phyloP scores from a whole-genome alignment of 2,329 filamentous ascomycete species.

The Calonectria pseudoreteaudii region DNA sequence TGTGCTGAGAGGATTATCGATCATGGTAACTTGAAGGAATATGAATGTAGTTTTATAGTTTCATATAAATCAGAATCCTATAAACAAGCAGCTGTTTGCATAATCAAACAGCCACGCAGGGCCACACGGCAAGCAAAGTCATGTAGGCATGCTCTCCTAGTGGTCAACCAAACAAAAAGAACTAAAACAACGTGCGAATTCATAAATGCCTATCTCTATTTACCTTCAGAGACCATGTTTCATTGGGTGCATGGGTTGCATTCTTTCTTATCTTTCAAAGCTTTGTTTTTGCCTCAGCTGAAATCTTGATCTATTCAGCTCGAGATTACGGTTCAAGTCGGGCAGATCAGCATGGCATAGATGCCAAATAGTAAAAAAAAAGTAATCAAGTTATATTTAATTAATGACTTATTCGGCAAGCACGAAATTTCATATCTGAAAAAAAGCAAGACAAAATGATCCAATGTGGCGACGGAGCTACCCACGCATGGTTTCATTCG shows the following conservation, averaged over 20 bases:
- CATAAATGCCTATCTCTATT: neutral
- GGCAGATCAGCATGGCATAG: neutral
- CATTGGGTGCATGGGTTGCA: neutral
- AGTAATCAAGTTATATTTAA: neutral
- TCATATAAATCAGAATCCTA: neutral
- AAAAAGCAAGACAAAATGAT: neutral
- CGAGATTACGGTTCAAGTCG: neutral
- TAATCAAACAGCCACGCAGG: neutral
- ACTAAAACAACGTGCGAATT: neutral
- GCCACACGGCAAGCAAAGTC: neutral
- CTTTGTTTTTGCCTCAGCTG: neutral
- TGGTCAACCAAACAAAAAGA: neutral
- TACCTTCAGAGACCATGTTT: neutral
- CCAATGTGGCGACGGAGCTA: neutral
- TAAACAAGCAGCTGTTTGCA: neutral
- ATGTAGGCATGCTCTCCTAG: neutral
- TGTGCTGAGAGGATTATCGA: neutral
- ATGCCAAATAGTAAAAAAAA: neutral
- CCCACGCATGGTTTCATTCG: neutral
- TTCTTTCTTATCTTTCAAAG: neutral
- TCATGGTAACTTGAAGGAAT: neutral
- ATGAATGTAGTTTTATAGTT: neutral
- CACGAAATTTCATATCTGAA: neutral
- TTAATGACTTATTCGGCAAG: neutral
- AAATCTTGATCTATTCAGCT: neutral